Percentiles rank a stretch among this genome's conserved stretches.
Conservation (phyloP, 192 early-diverging fungal genomes). For the Coemansia reversa region DNA sequence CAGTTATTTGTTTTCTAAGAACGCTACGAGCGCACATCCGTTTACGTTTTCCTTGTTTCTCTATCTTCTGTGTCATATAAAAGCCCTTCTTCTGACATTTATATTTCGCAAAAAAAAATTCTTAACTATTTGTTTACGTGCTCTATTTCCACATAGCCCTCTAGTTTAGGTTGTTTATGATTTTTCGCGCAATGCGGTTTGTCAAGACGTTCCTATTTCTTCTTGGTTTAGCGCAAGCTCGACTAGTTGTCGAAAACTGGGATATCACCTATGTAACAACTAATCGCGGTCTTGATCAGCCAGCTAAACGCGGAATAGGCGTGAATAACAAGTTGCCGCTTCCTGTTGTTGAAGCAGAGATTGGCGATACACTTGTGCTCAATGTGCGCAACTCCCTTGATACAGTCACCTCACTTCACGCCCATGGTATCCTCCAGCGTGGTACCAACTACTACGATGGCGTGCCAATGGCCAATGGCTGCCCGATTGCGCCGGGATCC, state of each 20-base stretch:
- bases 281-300: constrained; percentile 19
- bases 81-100: too few species aligned
- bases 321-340: constrained; percentile 30
- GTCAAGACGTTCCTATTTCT: constrained; percentile 5
- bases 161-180: neutral
- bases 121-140: neutral
- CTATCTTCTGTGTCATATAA: too few species aligned
- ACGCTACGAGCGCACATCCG: too few species aligned
- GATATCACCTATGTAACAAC: constrained; percentile 27
- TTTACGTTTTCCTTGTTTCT: too few species aligned
- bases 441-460: constrained; percentile 70
- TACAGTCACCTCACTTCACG: constrained; percentile 65
- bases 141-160: neutral
- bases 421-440: constrained; percentile 75
- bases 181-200: constrained; percentile 5
- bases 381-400: constrained; percentile 61
- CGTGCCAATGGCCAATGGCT: constrained; percentile 63
- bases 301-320: constrained; percentile 12
- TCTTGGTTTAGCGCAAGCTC: neutral
- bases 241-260: constrained; percentile 34
- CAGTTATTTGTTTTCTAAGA: too few species aligned
- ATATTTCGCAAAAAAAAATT: too few species aligned
- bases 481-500: constrained; percentile 65
- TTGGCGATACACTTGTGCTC: constrained; percentile 34
- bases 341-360: constrained; percentile 23